Base-by-base conservation (phyloP, 148 eudicot genomes). In the Pouteria glomerata region DNA sequence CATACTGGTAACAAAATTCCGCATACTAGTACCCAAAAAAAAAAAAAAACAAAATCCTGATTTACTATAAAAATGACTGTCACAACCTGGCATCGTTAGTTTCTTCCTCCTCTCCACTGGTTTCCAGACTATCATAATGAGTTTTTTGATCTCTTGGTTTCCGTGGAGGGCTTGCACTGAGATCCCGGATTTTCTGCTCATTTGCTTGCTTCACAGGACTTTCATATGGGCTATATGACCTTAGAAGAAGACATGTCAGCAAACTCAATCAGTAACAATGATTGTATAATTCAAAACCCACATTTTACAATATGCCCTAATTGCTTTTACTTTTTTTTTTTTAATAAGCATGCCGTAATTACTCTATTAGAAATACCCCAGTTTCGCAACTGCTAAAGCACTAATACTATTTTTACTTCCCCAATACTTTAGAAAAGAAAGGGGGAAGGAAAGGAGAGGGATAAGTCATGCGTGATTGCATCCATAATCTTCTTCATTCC, bases 191-290 rank as follows among this genome's bases (percentile, higher is more conserved):
- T 51, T 73, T 79, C 50, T 31, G 82, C 45, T 77, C 78, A 71
- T 68, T 82, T 31, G 64, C 72, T 31, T 74, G 77, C 56, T 59
- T 69, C 33, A 19, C 16, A 71, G 84, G 81, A 61, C 81, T 78
- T 21, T 42, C 68, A 72, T 55, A 39, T 23, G 97, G 72, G 80
- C 87, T 84, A 42, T 45, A 69, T 60, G 82, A 80, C 85, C 87
- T 85, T 13, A 73, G 48, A 55, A 33, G 24, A 44, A 33, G 11
- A 30, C 65, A 65, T 23, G 8, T 57, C 57, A 66, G 73, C 64
- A 70, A 26, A 34, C 44, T 30, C 29, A 73, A 44, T 31, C 42
- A 18, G 16, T 27, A 39, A 37, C 41, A 35, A 61, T 6, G 29
- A 53, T 33, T 35, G 42, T 1, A 16, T 27, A 27, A 42, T 52